Base-by-base conservation (phyloP, 129 eudicot genomes). In the Saussurea involucrata region DNA sequence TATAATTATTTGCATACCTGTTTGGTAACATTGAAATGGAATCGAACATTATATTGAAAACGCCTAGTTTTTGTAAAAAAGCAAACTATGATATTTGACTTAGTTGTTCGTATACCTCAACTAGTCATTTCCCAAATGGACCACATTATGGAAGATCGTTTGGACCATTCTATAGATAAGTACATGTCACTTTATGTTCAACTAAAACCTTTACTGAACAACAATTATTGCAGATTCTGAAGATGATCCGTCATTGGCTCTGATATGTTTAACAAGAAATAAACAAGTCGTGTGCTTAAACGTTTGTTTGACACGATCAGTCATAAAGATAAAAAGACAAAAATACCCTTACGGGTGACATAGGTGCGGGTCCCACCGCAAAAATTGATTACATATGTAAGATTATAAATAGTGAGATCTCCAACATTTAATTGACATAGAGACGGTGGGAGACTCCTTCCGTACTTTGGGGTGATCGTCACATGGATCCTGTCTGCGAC, bases 401-500 rank as follows among this genome's bases (percentile, higher is more conserved):
- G 46, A 7, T 37, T 37, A 32, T 32, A 32, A 44, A 44, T 4
- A 46, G 5, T 46, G 20, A 46, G n/a, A 46, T 13, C 6, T 57
- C 60, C 29, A 55, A 63, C 77, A 73, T 55, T 72, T 28, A 73
- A 55, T 73, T 72, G 25, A 27, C 13, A 75, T 3, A 64, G 17
- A 72, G 69, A 55, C 67, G 49, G 79, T 80, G 75, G 75, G 73
- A 66, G 31, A 71, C 37, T 33, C 65, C 60, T 49, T 72, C 75
- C 83, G 78, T 83, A 77, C 57, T 53, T 83, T 7, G n/a, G 78
- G 72, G 78, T 28, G 44, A 77, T 57, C 37, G 67, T 83, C 86
- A 83, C 86, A 83, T 83, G 86, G 76, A 67, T 74, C 80, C 64
- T 67, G 84, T 80, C 84, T 33, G 9, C 79, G 12, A 17, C 2